Percentiles rank a stretch among this genome's conserved stretches.
Conservation (phyloP, 257 asterid species). For the Gentiana macrophylla region DNA sequence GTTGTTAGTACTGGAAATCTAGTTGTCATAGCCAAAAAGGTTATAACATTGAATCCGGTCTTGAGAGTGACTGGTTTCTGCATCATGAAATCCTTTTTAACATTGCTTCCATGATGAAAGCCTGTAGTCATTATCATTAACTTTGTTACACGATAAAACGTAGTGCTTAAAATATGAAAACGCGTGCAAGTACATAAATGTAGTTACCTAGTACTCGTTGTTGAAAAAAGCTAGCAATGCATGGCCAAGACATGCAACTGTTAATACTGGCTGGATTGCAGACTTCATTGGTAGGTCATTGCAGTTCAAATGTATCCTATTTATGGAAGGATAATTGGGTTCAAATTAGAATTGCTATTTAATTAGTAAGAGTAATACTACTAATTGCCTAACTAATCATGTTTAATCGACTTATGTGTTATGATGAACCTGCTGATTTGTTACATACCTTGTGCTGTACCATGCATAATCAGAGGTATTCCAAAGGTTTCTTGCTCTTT, state of each 20-base stretch:
- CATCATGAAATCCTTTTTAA: constrained; percentile 68
- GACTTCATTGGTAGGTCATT: constrained; percentile 74
- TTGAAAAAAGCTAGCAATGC: constrained; percentile 67
- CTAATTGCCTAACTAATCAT: no score
- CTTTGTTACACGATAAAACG: background rate
- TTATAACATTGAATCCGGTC: constrained; percentile 46
- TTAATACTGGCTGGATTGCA: constrained; percentile 55
- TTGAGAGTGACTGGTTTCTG: constrained; percentile 35
- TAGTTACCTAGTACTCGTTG: constrained; percentile 58
- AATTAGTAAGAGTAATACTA: no score
- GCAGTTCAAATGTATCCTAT: constrained; percentile 41
- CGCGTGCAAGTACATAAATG: background rate
- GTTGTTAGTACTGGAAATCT: constrained; percentile 62
- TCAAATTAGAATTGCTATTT: no score
- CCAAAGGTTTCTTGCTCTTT: constrained; percentile 44
- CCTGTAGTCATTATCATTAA: constrained; percentile 24
- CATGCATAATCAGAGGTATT: constrained; percentile 85
- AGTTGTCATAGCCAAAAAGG: constrained; percentile 56
- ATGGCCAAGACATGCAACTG: constrained; percentile 80
- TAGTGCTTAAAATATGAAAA: no score
- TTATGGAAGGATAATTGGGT: background rate
- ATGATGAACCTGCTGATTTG: no score
- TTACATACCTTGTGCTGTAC: constrained; percentile 64
- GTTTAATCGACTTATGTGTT: no score
- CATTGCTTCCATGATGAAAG: constrained; percentile 72